Conservation (phyloP, 176 grass and related monocot genomes). For the Melocanna baccifera region DNA sequence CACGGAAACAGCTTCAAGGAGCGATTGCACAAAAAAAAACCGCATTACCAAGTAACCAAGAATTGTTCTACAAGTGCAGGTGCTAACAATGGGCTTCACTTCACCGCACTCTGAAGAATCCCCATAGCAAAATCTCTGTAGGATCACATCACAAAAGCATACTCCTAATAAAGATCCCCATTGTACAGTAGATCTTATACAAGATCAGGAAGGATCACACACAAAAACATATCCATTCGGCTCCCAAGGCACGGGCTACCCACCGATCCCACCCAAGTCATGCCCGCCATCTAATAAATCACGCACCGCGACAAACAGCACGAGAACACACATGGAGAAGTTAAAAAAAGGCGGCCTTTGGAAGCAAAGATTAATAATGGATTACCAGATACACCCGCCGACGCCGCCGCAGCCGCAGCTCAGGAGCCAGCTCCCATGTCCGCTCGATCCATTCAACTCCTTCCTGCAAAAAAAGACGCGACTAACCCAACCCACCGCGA, state of each 20-base stretch:
- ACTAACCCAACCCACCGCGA: neutral
- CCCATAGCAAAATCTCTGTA: neutral
- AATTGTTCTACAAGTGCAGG: neutral
- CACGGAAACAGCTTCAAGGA: neutral
- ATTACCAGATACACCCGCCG: neutral
- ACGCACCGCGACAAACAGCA: neutral
- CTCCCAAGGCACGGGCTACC: neutral
- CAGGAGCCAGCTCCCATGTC: conserved; percentile 17
- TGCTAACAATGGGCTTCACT: neutral
- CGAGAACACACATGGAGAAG: neutral
- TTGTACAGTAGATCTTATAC: neutral
- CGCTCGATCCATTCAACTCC: neutral
- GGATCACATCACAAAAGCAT: neutral
- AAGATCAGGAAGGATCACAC: neutral
- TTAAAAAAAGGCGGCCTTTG: neutral
- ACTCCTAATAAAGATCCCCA: neutral
- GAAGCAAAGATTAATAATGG: neutral
- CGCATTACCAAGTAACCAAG: neutral
- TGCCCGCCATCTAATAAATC: neutral
- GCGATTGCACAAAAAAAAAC: neutral
- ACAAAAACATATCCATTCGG: neutral
- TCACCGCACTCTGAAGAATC: neutral
- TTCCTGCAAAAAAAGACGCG: neutral
- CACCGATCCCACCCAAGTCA: neutral
- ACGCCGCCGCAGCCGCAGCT: neutral